Evolutionary conservation across 2,329 filamentous ascomycete species (phyloP).

Genomic region (Sporothrix brunneoviolacea): DNA sequence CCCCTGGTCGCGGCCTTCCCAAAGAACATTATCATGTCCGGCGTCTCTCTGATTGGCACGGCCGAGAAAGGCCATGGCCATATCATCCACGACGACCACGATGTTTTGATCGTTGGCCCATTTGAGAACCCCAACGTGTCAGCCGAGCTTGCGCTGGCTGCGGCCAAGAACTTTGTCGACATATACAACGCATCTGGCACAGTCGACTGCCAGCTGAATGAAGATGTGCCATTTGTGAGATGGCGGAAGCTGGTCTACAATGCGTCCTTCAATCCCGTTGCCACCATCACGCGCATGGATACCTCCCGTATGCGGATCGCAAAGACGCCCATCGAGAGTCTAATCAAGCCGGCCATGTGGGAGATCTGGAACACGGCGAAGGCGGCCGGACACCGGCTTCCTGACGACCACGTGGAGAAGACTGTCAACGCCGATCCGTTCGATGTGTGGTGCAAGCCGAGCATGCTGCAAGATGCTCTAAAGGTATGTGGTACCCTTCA

Average conservation of each 20-base stretch:
- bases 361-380: constrained; percentile 42
- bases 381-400: constrained; percentile 36
- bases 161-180: constrained; percentile 4
- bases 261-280: constrained; percentile 12
- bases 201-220: constrained; percentile 61
- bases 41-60: constrained; percentile 6
- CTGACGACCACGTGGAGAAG: constrained; percentile 35
- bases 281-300: constrained; percentile 13
- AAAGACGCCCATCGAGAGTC: constrained; percentile 3
- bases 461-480: constrained; percentile 45
- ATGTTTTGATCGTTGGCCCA: neutral
- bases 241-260: constrained; percentile 18
- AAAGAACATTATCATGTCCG: constrained; percentile 11
- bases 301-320: constrained; percentile 12
- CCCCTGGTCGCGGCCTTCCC: constrained; percentile 13
- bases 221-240: constrained; percentile 7
- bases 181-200: constrained; percentile 70
- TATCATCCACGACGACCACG: neutral
- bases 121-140: neutral
- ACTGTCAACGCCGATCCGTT: constrained; percentile 43
- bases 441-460: constrained; percentile 42
- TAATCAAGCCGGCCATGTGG: constrained; percentile 46
- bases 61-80: neutral
- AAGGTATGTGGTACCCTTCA: no score
- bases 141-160: neutral